Conservation (phyloP, 2,329 filamentous ascomycete genomes). For the Microcyclosporella mali region DNA sequence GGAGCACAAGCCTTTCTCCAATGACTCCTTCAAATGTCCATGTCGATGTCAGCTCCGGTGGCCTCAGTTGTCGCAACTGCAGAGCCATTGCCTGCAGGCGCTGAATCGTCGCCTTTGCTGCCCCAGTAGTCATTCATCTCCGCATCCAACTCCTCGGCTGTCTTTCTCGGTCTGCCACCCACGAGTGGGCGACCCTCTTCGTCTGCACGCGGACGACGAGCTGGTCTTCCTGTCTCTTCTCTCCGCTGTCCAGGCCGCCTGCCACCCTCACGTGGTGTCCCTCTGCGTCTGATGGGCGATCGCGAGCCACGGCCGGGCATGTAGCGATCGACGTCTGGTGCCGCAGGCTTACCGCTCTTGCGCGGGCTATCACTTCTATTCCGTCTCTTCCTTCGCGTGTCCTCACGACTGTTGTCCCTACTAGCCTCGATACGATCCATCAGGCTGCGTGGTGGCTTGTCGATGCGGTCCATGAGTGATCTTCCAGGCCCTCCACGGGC, state of each 20-base stretch:
- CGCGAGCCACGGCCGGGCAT: constrained; percentile 57
- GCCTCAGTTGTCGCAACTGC: constrained; percentile 14
- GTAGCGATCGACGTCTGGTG: constrained; percentile 72
- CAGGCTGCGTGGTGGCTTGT: constrained; percentile 53
- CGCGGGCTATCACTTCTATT: constrained; percentile 41
- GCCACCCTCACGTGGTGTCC: constrained; percentile 42
- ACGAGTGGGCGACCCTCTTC: constrained; percentile 41
- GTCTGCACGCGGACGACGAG: constrained; percentile 31
- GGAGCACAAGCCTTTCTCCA: background rate
- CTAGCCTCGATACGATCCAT: constrained; percentile 56
- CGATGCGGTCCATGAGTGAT: constrained; percentile 43
- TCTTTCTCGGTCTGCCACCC: constrained; percentile 63
- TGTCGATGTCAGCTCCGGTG: constrained; percentile 29
- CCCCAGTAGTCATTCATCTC: constrained; percentile 94
- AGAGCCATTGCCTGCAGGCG: constrained; percentile 25
- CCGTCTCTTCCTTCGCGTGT: constrained; percentile 15
- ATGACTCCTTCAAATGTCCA: constrained; percentile 27
- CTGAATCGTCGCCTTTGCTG: constrained; percentile 35
- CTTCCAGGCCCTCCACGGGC: constrained; percentile 35
- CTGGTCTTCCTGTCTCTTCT: constrained; percentile 40
- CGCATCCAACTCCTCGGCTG: constrained; percentile 85
- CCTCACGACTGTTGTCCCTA: constrained; percentile 19
- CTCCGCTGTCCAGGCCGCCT: constrained; percentile 42
- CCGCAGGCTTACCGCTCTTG: constrained; percentile 49
- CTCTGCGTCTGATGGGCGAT: constrained; percentile 48